Conservation (phyloP, 371 early-diverging fungal genomes). For the Mucor irregularis region DNA sequence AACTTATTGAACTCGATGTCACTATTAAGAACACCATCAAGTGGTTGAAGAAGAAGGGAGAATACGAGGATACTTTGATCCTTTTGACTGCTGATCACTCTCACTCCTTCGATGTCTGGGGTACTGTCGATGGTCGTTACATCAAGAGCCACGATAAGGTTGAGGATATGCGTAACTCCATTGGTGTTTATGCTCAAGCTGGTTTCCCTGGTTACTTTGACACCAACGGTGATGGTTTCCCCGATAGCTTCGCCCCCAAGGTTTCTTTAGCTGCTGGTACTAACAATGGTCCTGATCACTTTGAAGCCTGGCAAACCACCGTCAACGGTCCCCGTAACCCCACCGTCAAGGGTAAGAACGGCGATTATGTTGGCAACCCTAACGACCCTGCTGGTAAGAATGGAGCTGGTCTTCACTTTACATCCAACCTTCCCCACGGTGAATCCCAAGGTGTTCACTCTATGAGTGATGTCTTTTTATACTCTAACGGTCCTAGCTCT, state of each 20-base stretch:
- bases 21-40: conserved; percentile 63
- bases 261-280: conserved; percentile 66
- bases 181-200: conserved; percentile 64
- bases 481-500: conserved; percentile 57
- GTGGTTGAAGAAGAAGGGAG: conserved; percentile 54
- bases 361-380: conserved; percentile 39
- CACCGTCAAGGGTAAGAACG: conserved; percentile 22
- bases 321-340: conserved; percentile 45
- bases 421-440: conserved; percentile 38
- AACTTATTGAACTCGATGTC: conserved; percentile 72
- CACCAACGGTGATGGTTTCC: conserved; percentile 67
- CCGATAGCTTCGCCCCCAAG: conserved; percentile 58
- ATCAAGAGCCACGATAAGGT: conserved; percentile 15
- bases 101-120: conserved; percentile 75
- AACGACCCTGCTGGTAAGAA: conserved; percentile 38
- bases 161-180: conserved; percentile 57
- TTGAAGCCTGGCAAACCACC: conserved; percentile 61
- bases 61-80: conserved; percentile 68
- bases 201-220: conserved; percentile 71
- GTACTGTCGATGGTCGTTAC: conserved; percentile 58
- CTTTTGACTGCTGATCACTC: conserved; percentile 74
- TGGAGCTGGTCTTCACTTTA: conserved; percentile 42
- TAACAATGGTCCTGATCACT: conserved; percentile 57
- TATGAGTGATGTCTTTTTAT: conserved; percentile 62
- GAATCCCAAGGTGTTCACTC: conserved; percentile 56